phyloP scores from a whole-genome alignment of 1,284 basidiomycete genomes.

The Tilletia setariae region DNA sequence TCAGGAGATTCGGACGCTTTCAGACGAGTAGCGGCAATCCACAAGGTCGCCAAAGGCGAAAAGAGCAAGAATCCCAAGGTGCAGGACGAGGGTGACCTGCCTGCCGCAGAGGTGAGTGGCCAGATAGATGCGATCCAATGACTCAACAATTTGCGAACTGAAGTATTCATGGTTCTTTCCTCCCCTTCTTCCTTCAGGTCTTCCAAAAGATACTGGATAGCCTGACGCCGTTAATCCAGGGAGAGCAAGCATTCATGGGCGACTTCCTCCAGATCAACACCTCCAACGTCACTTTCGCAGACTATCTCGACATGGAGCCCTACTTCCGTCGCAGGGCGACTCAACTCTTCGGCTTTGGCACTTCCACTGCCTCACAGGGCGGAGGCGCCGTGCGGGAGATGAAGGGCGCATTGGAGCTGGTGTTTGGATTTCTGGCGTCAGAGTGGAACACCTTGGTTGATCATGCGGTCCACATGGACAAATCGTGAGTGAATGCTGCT shows the following conservation, averaged over 20 bases:
- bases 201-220: slow-evolving; percentile 73
- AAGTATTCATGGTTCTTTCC: background rate
- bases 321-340: slow-evolving; percentile 89
- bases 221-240: slow-evolving; percentile 71
- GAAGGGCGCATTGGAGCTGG: slow-evolving; percentile 74
- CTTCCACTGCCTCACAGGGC: background rate
- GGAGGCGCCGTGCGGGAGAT: slow-evolving; percentile 40
- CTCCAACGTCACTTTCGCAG: slow-evolving; percentile 79
- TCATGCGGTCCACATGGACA: slow-evolving; percentile 69
- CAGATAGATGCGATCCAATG: too few relatives aligned
- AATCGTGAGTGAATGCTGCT: slow-evolving; percentile 65
- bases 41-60: slow-evolving; percentile 24
- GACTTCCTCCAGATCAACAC: slow-evolving; percentile 86
- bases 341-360: slow-evolving; percentile 31
- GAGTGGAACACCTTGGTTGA: slow-evolving; percentile 85
- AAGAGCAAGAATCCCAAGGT: slow-evolving; percentile 19
- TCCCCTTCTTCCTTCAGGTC: too few relatives aligned
- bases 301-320: slow-evolving; percentile 88
- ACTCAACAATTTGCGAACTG: too few relatives aligned
- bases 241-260: slow-evolving; percentile 82
- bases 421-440: slow-evolving; percentile 86
- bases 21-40: slow-evolving; percentile 20
- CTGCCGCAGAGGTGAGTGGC: slow-evolving; percentile 2
- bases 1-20: slow-evolving; percentile 4
- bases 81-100: slow-evolving; percentile 3